Evolutionary conservation across 768 basidiomycete genomes (phyloP).

Genomic region (Panaeolus papilionaceus): DNA sequence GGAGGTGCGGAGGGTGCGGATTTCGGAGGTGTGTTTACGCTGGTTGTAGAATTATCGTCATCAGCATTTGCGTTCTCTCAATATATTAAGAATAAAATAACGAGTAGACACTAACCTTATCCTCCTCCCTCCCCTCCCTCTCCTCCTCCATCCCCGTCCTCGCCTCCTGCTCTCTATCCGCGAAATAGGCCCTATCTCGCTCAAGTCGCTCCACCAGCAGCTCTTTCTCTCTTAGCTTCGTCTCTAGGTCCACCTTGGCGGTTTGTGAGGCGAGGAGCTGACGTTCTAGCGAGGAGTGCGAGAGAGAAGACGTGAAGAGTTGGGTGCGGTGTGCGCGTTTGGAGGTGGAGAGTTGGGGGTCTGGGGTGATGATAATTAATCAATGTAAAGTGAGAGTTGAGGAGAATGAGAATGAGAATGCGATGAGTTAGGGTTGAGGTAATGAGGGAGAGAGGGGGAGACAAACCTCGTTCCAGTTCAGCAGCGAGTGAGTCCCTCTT

Average conservation of each 20-base stretch:
- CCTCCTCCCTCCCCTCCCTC: constrained; percentile 52
- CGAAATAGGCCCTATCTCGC: constrained; percentile 70
- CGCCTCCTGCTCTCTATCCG: constrained; percentile 72
- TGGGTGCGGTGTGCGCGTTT: constrained; percentile 74
- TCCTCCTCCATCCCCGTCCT: constrained; percentile 63
- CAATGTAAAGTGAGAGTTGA: background rate
- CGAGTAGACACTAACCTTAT: constrained; percentile 56
- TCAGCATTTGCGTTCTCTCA: background rate
- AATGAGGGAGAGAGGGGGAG: background rate
- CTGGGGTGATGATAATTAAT: constrained; percentile 35
- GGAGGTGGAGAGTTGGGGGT: constrained; percentile 68
- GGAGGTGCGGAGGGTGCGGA: constrained; percentile 55
- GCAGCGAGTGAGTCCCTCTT: constrained; percentile 74
- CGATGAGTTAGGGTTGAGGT: background rate
- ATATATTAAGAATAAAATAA: background rate
- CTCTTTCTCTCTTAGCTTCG: constrained; percentile 71
- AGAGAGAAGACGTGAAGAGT: constrained; percentile 64
- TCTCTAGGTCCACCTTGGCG: constrained; percentile 67
- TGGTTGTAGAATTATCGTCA: constrained; percentile 26
- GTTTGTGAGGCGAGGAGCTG: constrained; percentile 68
- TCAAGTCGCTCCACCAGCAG: constrained; percentile 68
- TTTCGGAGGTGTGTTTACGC: constrained; percentile 55
- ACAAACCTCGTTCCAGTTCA: constrained; percentile 68
- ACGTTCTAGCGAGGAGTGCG: constrained; percentile 71
- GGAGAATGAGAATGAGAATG: no score